Conservation (phyloP, 495 filamentous ascomycete species). For the Podospora fimiseda region DNA sequence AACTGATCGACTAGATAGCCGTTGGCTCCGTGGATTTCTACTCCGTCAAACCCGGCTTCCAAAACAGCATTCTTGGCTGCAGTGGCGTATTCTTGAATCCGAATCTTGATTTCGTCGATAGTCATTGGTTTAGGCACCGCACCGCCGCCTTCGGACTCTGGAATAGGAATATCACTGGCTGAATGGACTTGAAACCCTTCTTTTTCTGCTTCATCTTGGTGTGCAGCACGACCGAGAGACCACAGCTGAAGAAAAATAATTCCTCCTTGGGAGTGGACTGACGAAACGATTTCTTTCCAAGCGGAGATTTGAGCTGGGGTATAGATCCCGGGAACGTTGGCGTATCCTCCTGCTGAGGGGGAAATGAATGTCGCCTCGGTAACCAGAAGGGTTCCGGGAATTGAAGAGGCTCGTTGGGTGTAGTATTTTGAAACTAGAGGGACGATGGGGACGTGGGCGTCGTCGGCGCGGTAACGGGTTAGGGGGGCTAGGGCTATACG, state of each 20-base stretch:
- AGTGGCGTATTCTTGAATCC: slow-evolving; percentile 50
- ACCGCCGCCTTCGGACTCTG: slow-evolving; percentile 17
- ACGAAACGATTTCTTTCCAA: slow-evolving; percentile 58
- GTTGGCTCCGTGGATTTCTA: slow-evolving; percentile 70
- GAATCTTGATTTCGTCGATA: slow-evolving; percentile 50
- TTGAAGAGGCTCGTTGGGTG: slow-evolving; percentile 47
- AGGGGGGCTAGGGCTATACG: slow-evolving; percentile 41
- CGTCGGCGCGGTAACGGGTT: slow-evolving; percentile 40
- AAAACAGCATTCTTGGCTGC: slow-evolving; percentile 57
- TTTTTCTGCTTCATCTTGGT: slow-evolving; percentile 30
- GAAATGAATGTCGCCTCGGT: slow-evolving; percentile 62
- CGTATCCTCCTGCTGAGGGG: slow-evolving; percentile 42
- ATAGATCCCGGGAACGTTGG: slow-evolving; percentile 59
- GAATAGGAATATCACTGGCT: slow-evolving; percentile 42
- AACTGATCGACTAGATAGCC: slow-evolving; percentile 76
- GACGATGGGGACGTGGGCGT: slow-evolving; percentile 41
- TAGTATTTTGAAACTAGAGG: slow-evolving; percentile 52
- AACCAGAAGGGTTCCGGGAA: slow-evolving; percentile 57
- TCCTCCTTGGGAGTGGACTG: slow-evolving; percentile 58
- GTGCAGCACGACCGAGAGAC: slow-evolving; percentile 56
- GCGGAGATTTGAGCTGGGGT: slow-evolving; percentile 51
- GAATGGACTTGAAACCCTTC: slow-evolving; percentile 40
- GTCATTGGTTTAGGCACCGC: slow-evolving; percentile 45
- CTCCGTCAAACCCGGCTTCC: slow-evolving; percentile 66
- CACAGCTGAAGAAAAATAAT: slow-evolving; percentile 65